Evolutionary conservation across 1,139 yeast genomes (phyloP), one percentile per base, ranked within the genome.

Genomic region (Suhomyces atakaporum): DNA sequence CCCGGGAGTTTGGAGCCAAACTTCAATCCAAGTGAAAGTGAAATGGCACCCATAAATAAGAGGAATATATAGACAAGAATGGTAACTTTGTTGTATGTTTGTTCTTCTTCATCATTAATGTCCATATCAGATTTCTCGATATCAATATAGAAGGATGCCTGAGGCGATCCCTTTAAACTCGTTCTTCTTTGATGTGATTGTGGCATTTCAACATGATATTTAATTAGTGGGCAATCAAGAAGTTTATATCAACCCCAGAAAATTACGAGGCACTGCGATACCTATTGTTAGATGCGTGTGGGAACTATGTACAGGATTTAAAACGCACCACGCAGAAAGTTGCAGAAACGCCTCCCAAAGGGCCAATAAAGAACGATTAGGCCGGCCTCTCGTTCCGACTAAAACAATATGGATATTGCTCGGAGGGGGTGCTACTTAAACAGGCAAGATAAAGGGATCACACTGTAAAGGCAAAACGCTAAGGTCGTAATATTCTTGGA

Each of bases 101-200:
- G 24, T 12, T 26, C 22, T 8, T 25, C 21, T 18, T 30, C 10
- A 5, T 35, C 24, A 3, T 27, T 22, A 11, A 5, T 13, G 16
- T 23, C 27, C 4, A 19, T 16, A 4, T 28, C 36, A 16, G 39
- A 33, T 33, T 50, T 49, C 28, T 51, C 55, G 22, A 50, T 39
- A 31, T 51, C 55, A 24, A 47, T 40, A 32, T 44, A 46, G 35
- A 51, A 50, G 3, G 52, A 47, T 4, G 47, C 38, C 28, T 32
- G 40, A 6, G 42, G 31, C 10, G 38, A 21, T 8, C 31, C 41
- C 22, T 38, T 40, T 13, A 34, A 23, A 29, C 39, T 40, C 20
- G 39, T 25, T 16, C 44, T 29, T 27, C 46, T 38, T 15, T 43
- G 44, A 33, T 42, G 45, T 6, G 45, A 42, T 19, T 39, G 31